Evolutionary conservation across 2,329 filamentous ascomycete species (phyloP).

Genomic region (Hypoxylon sp.): DNA sequence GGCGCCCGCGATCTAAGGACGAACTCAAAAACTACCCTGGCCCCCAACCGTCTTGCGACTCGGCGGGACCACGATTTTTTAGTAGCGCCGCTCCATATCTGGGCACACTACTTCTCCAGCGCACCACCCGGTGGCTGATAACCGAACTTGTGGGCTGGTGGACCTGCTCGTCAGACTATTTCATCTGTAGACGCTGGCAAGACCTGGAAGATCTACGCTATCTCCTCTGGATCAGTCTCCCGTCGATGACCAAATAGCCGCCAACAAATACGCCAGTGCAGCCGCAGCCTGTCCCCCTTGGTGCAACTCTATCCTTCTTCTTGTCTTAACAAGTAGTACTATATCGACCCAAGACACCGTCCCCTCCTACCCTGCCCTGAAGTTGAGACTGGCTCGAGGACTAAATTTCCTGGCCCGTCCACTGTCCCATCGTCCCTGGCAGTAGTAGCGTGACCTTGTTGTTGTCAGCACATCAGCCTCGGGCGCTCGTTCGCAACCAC

Average conservation of each 20-base stretch:
- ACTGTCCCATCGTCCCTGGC: conserved; percentile 48
- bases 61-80: conserved; percentile 46
- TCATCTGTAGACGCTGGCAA: conserved; percentile 49
- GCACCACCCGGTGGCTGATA: conserved; percentile 50
- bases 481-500: conserved; percentile 53
- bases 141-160: conserved; percentile 49
- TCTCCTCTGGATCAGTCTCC: conserved; percentile 52
- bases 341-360: conserved; percentile 51
- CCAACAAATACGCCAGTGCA: conserved; percentile 58
- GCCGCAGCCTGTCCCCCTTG: conserved; percentile 54
- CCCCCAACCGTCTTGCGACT: conserved; percentile 45
- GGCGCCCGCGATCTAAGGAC: conserved; percentile 46
- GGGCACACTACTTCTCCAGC: conserved; percentile 47
- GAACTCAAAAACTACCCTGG: conserved; percentile 49
- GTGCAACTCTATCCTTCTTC: conserved; percentile 55
- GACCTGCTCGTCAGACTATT: conserved; percentile 51
- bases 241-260: conserved; percentile 52
- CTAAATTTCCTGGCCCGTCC: conserved; percentile 53
- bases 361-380: conserved; percentile 49
- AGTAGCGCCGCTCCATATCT: conserved; percentile 41
- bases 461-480: conserved; percentile 53
- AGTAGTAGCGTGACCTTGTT: conserved; percentile 56
- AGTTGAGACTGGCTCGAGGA: conserved; percentile 53
- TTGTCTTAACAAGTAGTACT: conserved; percentile 50
- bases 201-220: conserved; percentile 54